Evolutionary conservation across 129 eudicot genomes (phyloP), one percentile per base, ranked within the genome.

Genomic region (Pseudognaphalium luteoalbum): DNA sequence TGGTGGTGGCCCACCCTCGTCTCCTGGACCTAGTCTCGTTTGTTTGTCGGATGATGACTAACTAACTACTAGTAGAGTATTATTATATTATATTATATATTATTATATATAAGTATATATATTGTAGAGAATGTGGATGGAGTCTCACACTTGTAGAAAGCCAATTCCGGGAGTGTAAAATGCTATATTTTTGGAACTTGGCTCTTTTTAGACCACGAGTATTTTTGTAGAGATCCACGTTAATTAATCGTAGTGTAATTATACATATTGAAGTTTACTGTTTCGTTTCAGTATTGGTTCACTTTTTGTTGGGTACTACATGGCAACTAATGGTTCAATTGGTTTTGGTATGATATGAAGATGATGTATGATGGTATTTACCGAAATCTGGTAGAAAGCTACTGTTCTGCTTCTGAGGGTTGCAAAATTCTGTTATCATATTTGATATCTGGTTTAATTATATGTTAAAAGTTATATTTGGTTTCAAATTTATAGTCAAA

Each of bases 1-100:
- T 21, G 21, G 17, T 47, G n/a, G 59, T n/a, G 12, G 28, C 28
- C 28, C 59, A 56, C 37, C 25, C 2, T 78, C 71, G 54, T 47
- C 17, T 61, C 20, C 76, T 61, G 77, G 80, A 47, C 67, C n/a
- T 47, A 80, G 78, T 39, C 66, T 91, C 32, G 93, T 91, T 85
- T 91, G 86, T 73, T 81, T 91, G 74, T 91, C 97, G 1, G 94
- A 91, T 74, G 97, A 91, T 64, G 94, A 91, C 67, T 87, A 68
- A 76, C 66, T 34, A 16, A 32, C 54, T 14, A 47, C 54, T 47
- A 47, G 54, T 47, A 47, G 54, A 47, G 54, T 47, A 47, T 12
- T 47, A 47, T 47, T 2, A 9, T 32, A 15, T 71, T 32, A 15
- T 71, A 62, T 44, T 10, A 25, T n/a, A 44, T 54, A 52, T 52